Conservation (phyloP, 2,329 filamentous ascomycete genomes). For the Cladosporium velox region DNA sequence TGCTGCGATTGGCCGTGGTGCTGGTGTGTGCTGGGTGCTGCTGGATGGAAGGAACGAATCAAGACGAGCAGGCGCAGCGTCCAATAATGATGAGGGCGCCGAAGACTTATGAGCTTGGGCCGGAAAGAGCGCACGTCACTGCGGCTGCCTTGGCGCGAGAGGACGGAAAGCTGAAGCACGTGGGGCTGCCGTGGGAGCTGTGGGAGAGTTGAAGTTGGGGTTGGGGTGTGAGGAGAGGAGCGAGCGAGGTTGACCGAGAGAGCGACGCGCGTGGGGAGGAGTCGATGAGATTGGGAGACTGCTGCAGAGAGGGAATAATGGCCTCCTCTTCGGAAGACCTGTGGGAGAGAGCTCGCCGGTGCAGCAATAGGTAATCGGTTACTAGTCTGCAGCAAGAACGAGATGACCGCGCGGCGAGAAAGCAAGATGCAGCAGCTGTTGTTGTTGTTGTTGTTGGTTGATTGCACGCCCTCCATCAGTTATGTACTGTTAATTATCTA, state of each 20-base stretch:
- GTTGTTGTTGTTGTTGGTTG: not conserved
- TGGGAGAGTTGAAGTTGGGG: not conserved
- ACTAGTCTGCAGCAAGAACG: not conserved
- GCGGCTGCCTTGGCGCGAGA: not conserved
- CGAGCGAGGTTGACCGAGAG: not conserved
- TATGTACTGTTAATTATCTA: not conserved
- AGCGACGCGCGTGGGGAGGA: not conserved
- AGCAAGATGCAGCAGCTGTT: not conserved
- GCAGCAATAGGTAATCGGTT: not conserved
- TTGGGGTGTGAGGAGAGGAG: not conserved
- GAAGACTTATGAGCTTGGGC: not conserved
- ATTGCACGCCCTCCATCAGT: not conserved
- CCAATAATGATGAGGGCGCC: slow-evolving; percentile 8
- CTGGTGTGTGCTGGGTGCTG: not conserved
- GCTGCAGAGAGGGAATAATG: not conserved
- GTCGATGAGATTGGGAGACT: not conserved
- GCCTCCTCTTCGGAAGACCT: not conserved
- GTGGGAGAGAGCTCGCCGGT: not conserved
- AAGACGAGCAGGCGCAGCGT: slow-evolving; percentile 12
- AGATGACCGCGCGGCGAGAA: not conserved
- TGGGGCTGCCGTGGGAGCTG: not conserved
- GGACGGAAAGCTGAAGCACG: not conserved
- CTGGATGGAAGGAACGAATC: slow-evolving; percentile 7
- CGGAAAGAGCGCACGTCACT: not conserved
- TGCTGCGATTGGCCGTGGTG: slow-evolving; percentile 16